A percentile compares a stretch with the other conserved stretches of the same genome.
phyloP scores from a whole-genome alignment of 2,329 filamentous ascomycete genomes.

The Zymoseptoria pseudotritici region DNA sequence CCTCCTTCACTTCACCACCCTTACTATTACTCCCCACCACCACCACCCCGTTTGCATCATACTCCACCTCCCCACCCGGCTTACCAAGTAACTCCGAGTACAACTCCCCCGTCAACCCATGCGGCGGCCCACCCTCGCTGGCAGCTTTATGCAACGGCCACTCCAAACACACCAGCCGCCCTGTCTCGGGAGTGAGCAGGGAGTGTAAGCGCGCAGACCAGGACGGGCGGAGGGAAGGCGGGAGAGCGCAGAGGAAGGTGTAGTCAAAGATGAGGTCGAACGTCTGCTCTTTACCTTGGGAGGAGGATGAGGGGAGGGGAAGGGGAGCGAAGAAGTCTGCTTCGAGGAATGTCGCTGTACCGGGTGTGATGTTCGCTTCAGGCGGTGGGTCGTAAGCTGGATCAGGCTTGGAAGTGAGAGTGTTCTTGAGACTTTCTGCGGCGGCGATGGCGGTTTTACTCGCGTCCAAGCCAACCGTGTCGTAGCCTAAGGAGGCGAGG shows the following conservation, averaged over 20 bases:
- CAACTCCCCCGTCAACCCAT: slow-evolving; percentile 58
- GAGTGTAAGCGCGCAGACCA: slow-evolving; percentile 52
- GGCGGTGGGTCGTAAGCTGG: slow-evolving; percentile 18
- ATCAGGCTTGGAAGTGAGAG: neutral
- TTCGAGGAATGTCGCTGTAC: slow-evolving; percentile 48
- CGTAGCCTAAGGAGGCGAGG: slow-evolving; percentile 66
- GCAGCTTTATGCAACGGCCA: slow-evolving; percentile 68
- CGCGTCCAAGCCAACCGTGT: slow-evolving; percentile 67
- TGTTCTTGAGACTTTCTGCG: slow-evolving; percentile 26
- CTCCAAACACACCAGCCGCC: slow-evolving; percentile 60
- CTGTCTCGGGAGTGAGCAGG: slow-evolving; percentile 43
- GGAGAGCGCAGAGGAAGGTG: slow-evolving; percentile 56
- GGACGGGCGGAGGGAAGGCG: slow-evolving; percentile 45
- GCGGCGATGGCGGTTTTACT: slow-evolving; percentile 45
- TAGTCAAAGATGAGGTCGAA: slow-evolving; percentile 65
- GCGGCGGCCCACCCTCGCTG: slow-evolving; percentile 62
- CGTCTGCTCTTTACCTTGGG: no score
- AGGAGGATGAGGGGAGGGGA: no score
- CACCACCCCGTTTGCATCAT: slow-evolving; percentile 49
- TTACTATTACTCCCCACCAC: slow-evolving; percentile 26
- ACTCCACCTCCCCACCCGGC: slow-evolving; percentile 61
- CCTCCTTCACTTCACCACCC: slow-evolving; percentile 17
- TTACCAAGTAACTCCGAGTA: slow-evolving; percentile 63
- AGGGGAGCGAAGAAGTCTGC: slow-evolving; percentile 65
- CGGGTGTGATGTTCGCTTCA: slow-evolving; percentile 39